Evolutionary conservation across 352 stramenopile species (phyloP).

Genomic region (Globisporangium apiculatum): DNA sequence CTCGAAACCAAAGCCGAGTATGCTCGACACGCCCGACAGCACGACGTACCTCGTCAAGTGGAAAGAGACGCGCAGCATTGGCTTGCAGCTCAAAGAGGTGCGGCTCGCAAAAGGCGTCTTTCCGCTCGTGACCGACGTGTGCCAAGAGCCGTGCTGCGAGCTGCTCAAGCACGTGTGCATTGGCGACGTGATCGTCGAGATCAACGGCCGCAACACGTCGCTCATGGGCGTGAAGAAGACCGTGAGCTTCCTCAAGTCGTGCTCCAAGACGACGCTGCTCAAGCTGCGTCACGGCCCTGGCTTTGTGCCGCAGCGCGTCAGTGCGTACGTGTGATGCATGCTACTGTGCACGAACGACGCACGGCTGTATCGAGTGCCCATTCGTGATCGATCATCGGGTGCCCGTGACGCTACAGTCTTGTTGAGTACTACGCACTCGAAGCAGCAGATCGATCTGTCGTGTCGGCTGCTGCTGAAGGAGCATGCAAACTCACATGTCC

Average conservation of each 20-base stretch:
- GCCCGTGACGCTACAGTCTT: neutral
- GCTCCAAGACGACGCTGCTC: constrained; percentile 80
- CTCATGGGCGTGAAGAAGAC: constrained; percentile 89
- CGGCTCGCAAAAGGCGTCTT: constrained; percentile 72
- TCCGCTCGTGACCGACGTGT: constrained; percentile 76
- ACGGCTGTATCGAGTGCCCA: too few relatives aligned
- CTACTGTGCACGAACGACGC: too few relatives aligned
- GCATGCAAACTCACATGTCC: too few relatives aligned
- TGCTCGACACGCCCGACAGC: constrained; percentile 75
- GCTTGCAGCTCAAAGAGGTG: constrained; percentile 77
- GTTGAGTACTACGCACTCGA: neutral
- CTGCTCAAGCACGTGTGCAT: constrained; percentile 76
- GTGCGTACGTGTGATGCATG: constrained; percentile 41
- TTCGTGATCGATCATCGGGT: too few relatives aligned
- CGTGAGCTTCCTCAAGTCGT: constrained; percentile 80
- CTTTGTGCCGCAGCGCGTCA: constrained; percentile 68
- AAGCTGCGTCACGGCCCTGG: constrained; percentile 80
- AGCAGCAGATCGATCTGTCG: too few relatives aligned
- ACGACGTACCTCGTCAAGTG: constrained; percentile 84
- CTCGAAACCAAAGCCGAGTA: constrained; percentile 66
- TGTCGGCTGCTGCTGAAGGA: too few relatives aligned
- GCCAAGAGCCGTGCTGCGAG: constrained; percentile 80
- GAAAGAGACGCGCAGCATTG: constrained; percentile 84
- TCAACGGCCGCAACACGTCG: constrained; percentile 85
- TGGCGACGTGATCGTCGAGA: constrained; percentile 82